Conservation (phyloP, 768 basidiomycete genomes). For the Stropharia rugosoannulata region DNA sequence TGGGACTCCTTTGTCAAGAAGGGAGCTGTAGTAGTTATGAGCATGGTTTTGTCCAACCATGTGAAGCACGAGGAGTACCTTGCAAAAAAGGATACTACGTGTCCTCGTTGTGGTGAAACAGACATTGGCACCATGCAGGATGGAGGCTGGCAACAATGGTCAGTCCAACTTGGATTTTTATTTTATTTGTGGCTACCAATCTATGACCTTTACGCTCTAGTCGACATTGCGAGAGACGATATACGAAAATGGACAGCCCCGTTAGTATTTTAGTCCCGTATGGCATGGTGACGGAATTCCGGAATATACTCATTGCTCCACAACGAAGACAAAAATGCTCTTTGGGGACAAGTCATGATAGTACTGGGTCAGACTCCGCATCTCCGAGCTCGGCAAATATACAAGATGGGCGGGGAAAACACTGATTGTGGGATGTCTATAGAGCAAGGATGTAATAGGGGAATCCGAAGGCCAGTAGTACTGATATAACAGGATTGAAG, state of each 20-base stretch:
- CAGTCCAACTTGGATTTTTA: not conserved
- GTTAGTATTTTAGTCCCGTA: not conserved
- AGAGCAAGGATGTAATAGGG: too few relatives aligned
- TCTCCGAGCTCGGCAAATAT: too few relatives aligned
- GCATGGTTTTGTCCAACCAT: not conserved
- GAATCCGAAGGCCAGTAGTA: too few relatives aligned
- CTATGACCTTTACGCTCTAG: not conserved
- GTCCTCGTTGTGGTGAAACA: constrained; percentile 6
- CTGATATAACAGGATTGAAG: too few relatives aligned
- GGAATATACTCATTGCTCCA: not conserved
- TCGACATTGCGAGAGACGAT: constrained; percentile 4
- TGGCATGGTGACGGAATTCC: not conserved
- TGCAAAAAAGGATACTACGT: not conserved
- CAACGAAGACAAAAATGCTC: too few relatives aligned
- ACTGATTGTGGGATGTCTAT: too few relatives aligned
- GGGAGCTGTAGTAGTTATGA: constrained; percentile 4
- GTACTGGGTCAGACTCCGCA: too few relatives aligned
- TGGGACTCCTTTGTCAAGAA: not conserved
- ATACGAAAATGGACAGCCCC: not conserved
- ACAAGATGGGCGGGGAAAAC: too few relatives aligned
- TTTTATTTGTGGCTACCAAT: not conserved
- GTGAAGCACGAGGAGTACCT: not conserved
- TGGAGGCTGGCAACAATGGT: constrained; percentile 3
- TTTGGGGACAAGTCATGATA: too few relatives aligned
- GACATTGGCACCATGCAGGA: constrained; percentile 2